These are phyloP conservation scores for Venturia pyrina DNA, from an alignment of 2,329 filamentous ascomycete species.

Conservation along the genomic window DNA sequence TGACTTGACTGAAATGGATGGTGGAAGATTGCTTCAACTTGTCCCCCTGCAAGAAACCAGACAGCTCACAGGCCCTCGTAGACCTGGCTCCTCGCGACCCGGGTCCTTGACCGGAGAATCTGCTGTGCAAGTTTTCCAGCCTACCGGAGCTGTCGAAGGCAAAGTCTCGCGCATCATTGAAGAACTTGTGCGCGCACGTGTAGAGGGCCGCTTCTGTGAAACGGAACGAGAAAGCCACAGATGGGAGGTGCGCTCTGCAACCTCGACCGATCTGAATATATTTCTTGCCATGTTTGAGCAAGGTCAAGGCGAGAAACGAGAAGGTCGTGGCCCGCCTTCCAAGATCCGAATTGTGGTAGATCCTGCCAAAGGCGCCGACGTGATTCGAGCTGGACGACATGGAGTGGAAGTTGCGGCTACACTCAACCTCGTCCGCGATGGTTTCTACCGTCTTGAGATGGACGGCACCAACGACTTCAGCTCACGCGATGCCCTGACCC, in stretches of 20 bases:
- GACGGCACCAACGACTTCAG: slow-evolving; percentile 59
- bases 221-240: slow-evolving; percentile 68
- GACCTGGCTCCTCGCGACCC: slow-evolving; percentile 10
- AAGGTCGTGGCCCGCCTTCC: slow-evolving; percentile 57
- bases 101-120: slow-evolving; percentile 5
- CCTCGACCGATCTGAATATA: slow-evolving; percentile 41
- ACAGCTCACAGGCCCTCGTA: background rate
- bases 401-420: slow-evolving; percentile 63
- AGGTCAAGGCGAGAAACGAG: slow-evolving; percentile 40
- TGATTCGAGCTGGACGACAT: slow-evolving; percentile 30
- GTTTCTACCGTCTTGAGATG: slow-evolving; percentile 46
- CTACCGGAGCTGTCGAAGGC: slow-evolving; percentile 67
- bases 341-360: slow-evolving; percentile 65
- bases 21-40: slow-evolving; percentile 53
- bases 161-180: slow-evolving; percentile 70
- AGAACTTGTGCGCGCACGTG: slow-evolving; percentile 74
- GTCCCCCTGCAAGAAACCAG: slow-evolving; percentile 25
- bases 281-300: slow-evolving; percentile 53
- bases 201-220: slow-evolving; percentile 78
- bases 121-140: slow-evolving; percentile 42
- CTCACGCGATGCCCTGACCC: slow-evolving; percentile 63
- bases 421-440: slow-evolving; percentile 45
- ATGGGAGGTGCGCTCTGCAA: slow-evolving; percentile 66
- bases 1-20: slow-evolving; percentile 64
- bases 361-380: slow-evolving; percentile 49